Evolutionary conservation across 2,329 filamentous ascomycete species (phyloP).

Genomic region (Fusarium domesticum): DNA sequence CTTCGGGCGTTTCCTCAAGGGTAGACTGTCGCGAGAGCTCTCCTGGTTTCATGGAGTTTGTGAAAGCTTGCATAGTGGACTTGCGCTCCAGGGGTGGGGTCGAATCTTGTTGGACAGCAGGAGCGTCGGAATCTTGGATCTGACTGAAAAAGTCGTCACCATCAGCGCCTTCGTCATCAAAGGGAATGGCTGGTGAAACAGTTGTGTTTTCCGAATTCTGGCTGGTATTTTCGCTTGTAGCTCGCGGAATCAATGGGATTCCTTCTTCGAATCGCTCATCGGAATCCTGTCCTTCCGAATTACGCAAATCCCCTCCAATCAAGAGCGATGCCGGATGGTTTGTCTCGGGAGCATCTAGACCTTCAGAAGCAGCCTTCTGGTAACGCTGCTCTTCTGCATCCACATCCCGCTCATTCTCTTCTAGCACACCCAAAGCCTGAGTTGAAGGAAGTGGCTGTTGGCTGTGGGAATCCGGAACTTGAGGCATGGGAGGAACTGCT

Average conservation of each 20-base stretch:
- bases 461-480: slow-evolving; percentile 24
- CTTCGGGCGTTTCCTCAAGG: slow-evolving; percentile 29
- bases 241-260: slow-evolving; percentile 56
- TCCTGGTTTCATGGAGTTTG: slow-evolving; percentile 47
- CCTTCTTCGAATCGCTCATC: slow-evolving; percentile 69
- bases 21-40: slow-evolving; percentile 31
- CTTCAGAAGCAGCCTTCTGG: slow-evolving; percentile 11
- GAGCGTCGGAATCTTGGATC: slow-evolving; percentile 37
- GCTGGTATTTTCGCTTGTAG: slow-evolving; percentile 8
- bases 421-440: slow-evolving; percentile 53
- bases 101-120: slow-evolving; percentile 13
- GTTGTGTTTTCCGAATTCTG: slow-evolving; percentile 20
- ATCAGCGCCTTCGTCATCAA: slow-evolving; percentile 46
- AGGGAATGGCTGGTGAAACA: slow-evolving; percentile 30
- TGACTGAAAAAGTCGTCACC: slow-evolving; percentile 64
- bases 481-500: slow-evolving; percentile 45
- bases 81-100: slow-evolving; percentile 56
- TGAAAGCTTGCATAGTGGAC: slow-evolving; percentile 62
- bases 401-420: slow-evolving; percentile 50
- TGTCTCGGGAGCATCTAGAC: slow-evolving; percentile 13
- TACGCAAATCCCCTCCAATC: slow-evolving; percentile 44
- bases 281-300: slow-evolving; percentile 41
- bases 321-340: slow-evolving; percentile 34
- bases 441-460: slow-evolving; percentile 45
- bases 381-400: slow-evolving; percentile 41